Evolutionary conservation across 805 yeast genomes (phyloP).

Genomic region (Teunomyces aglyptinius): DNA sequence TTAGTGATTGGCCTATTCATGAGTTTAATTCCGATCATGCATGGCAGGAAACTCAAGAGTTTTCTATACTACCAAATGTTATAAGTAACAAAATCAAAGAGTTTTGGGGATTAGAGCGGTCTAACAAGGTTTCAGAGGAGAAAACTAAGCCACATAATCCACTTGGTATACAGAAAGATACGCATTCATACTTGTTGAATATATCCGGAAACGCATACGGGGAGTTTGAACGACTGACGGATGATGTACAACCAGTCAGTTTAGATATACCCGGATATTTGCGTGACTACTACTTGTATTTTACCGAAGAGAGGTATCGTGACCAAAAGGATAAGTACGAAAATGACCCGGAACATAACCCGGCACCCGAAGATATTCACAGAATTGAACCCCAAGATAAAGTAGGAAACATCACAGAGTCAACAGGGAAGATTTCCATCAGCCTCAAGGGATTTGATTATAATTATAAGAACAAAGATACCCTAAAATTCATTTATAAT

Average conservation of each 20-base stretch:
- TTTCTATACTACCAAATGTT: slow-evolving; percentile 58
- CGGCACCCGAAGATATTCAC: slow-evolving; percentile 12
- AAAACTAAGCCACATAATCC: slow-evolving; percentile 13
- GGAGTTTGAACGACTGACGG: slow-evolving; percentile 19
- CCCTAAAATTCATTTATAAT: slow-evolving; percentile 9
- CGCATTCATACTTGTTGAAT: slow-evolving; percentile 30
- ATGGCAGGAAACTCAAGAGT: slow-evolving; percentile 47
- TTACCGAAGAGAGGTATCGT: slow-evolving; percentile 22
- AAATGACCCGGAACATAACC: slow-evolving; percentile 24
- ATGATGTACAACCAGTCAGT: slow-evolving; percentile 13
- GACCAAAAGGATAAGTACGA: slow-evolving; percentile 26
- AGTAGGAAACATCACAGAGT: slow-evolving; percentile 29
- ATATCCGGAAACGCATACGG: slow-evolving; percentile 37
- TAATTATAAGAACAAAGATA: slow-evolving; percentile 20
- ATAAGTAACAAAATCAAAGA: slow-evolving; percentile 47
- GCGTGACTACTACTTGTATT: slow-evolving; percentile 26
- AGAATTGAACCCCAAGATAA: slow-evolving; percentile 6
- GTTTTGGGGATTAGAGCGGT: slow-evolving; percentile 46
- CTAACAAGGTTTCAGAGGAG: slow-evolving; percentile 15
- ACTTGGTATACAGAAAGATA: slow-evolving; percentile 9
- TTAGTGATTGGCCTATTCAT: slow-evolving; percentile 60
- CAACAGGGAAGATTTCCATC: slow-evolving; percentile 26
- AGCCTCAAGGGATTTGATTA: slow-evolving; percentile 21
- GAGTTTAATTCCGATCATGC: slow-evolving; percentile 39
- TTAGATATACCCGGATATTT: slow-evolving; percentile 30